These are phyloP conservation scores for Cadophora gregata DNA, from an alignment of 2,329 filamentous ascomycete species.

Conservation along the genomic window DNA sequence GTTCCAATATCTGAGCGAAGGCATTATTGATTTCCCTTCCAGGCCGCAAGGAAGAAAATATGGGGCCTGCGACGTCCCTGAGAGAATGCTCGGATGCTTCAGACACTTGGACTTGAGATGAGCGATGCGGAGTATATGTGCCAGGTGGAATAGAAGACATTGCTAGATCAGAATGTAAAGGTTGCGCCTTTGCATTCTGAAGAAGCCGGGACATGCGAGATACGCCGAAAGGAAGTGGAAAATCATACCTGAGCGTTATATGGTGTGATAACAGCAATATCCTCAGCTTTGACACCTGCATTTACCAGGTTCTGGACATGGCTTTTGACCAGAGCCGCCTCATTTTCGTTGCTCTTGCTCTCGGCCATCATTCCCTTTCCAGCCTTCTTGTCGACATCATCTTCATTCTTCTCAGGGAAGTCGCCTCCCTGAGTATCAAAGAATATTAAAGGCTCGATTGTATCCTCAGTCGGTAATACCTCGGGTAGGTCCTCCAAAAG, in stretches of 20 bases:
- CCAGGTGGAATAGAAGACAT: not conserved
- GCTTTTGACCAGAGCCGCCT: constrained; percentile 78
- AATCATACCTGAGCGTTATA: constrained; percentile 85
- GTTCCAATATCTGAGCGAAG: constrained; percentile 7
- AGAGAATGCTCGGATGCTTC: not conserved
- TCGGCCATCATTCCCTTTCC: constrained; percentile 62
- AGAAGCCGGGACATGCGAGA: not conserved
- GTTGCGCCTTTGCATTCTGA: not conserved
- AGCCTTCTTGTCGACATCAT: constrained; percentile 59
- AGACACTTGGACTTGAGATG: not conserved
- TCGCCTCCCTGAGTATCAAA: constrained; percentile 96
- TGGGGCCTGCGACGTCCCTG: no score
- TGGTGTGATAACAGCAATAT: constrained; percentile 93
- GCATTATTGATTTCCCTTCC: constrained; percentile 4
- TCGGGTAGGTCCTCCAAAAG: constrained; percentile 81
- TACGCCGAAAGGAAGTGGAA: not conserved
- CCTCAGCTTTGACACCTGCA: constrained; percentile 79
- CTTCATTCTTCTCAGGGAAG: constrained; percentile 82
- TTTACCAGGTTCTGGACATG: constrained; percentile 80
- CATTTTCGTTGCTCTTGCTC: constrained; percentile 92
- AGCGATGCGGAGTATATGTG: not conserved
- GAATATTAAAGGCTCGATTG: constrained; percentile 85
- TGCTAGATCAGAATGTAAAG: not conserved
- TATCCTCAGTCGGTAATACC: constrained; percentile 77
- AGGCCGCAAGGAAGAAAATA: not conserved